Percentiles rank a stretch among this genome's conserved stretches.
Conservation (phyloP, 805 yeast species). For the Kuraishia hungarica region DNA sequence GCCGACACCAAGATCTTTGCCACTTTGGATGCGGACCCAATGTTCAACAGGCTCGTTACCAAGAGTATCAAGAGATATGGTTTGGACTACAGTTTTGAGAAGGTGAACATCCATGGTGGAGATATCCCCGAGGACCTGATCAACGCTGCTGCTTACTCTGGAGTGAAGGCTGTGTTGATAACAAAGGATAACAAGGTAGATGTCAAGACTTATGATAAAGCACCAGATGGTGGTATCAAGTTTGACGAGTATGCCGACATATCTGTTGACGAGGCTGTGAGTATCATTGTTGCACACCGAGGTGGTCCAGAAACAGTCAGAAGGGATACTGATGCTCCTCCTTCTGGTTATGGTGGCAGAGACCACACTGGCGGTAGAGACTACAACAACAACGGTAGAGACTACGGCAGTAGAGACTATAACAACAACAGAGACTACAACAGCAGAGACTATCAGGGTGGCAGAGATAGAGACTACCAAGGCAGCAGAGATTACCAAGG, state of each 20-base stretch:
- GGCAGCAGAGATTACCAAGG: neutral
- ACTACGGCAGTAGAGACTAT: conserved; percentile 5
- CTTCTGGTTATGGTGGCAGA: conserved; percentile 6
- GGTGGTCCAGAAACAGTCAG: neutral
- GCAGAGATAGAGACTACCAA: neutral
- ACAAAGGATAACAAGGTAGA: conserved; percentile 54
- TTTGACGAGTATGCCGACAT: conserved; percentile 78
- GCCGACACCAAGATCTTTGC: conserved; percentile 33
- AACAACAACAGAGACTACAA: conserved; percentile 3
- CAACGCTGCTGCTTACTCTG: conserved; percentile 74
- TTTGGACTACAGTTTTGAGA: conserved; percentile 20
- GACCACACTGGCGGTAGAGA: conserved; percentile 4
- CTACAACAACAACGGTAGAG: conserved; percentile 4
- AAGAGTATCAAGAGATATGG: conserved; percentile 29
- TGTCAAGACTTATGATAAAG: conserved; percentile 62
- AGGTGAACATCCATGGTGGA: conserved; percentile 16
- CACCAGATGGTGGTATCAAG: conserved; percentile 62
- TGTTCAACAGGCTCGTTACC: conserved; percentile 28
- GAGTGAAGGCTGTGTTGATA: conserved; percentile 63
- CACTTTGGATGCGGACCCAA: conserved; percentile 29
- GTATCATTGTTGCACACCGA: conserved; percentile 29
- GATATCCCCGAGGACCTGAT: conserved; percentile 36
- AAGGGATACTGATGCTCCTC: conserved; percentile 27
- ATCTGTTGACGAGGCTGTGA: conserved; percentile 59
- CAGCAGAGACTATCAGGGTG: conserved; percentile 4